A percentile compares a stretch with the other conserved stretches of the same genome.
Conservation (phyloP, 2,329 filamentous ascomycete genomes). For the Tolypocladium sp. region DNA sequence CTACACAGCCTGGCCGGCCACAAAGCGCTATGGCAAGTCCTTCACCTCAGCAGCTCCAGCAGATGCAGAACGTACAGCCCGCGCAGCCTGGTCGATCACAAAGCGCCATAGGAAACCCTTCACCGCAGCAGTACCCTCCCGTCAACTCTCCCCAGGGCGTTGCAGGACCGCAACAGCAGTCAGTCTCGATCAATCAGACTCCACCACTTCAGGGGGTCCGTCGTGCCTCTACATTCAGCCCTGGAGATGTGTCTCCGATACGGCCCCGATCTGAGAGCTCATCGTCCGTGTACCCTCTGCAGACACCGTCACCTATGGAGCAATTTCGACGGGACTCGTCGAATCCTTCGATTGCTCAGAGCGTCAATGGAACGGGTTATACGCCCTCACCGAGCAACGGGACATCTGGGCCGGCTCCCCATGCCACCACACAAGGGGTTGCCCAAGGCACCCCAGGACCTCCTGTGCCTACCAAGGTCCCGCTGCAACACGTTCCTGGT, state of each 20-base stretch:
- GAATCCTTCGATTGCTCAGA: conserved; percentile 1
- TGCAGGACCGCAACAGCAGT: background rate
- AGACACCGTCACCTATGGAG: conserved; percentile 8
- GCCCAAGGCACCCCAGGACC: background rate
- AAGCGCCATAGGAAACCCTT: background rate
- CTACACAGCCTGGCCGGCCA: background rate
- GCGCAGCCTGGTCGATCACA: conserved; percentile 2
- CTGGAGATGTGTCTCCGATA: conserved; percentile 6
- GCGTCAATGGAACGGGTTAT: background rate
- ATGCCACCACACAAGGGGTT: no score
- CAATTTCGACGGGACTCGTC: conserved; percentile 5
- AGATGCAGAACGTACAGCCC: background rate
- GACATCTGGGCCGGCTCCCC: background rate
- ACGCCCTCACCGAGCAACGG: conserved; percentile 3
- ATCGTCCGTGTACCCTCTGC: conserved; percentile 5
- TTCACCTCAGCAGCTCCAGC: background rate
- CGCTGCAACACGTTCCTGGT: background rate
- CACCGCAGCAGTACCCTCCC: background rate
- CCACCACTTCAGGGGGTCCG: conserved; percentile 1
- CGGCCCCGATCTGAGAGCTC: conserved; percentile 7
- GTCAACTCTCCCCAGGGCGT: background rate
- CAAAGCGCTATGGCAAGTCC: no score
- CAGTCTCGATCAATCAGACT: background rate
- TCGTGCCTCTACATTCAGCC: conserved; percentile 2
- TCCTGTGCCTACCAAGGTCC: conserved; percentile 3